Evolutionary conservation across 1,139 yeast genomes (phyloP).

Genomic region (Candida gigantensis): DNA sequence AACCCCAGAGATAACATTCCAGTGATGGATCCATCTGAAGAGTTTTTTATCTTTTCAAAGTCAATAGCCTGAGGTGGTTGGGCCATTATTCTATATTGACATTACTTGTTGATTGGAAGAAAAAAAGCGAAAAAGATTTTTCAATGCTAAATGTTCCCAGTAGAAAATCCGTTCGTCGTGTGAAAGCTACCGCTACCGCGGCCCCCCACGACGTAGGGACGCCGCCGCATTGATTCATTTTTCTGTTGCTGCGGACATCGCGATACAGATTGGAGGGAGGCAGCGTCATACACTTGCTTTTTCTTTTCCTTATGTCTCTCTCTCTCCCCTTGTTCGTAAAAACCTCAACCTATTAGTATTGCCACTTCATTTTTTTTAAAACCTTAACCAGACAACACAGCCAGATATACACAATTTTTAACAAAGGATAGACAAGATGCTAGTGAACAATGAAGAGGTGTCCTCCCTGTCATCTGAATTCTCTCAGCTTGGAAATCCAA

Average conservation of each 20-base stretch:
- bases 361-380: neutral
- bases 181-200: too few relatives aligned
- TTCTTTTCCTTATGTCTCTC: neutral
- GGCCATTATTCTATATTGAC: constrained; percentile 11
- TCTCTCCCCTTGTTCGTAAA: too few relatives aligned
- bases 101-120: neutral
- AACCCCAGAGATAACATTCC: constrained; percentile 43
- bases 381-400: neutral
- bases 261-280: too few relatives aligned
- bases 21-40: constrained; percentile 40
- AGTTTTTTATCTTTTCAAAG: constrained; percentile 35
- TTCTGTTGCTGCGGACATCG: too few relatives aligned
- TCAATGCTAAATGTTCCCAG: too few relatives aligned
- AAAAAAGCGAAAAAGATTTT: too few relatives aligned
- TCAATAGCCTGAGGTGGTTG: constrained; percentile 25
- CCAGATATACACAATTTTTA: neutral
- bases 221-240: too few relatives aligned
- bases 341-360: too few relatives aligned
- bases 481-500: neutral
- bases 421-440: neutral
- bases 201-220: too few relatives aligned
- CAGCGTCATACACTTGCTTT: too few relatives aligned
- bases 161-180: too few relatives aligned
- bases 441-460: neutral
- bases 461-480: neutral